Base-by-base conservation (phyloP, 257 asterid genomes). In the Prunella vulgaris region DNA sequence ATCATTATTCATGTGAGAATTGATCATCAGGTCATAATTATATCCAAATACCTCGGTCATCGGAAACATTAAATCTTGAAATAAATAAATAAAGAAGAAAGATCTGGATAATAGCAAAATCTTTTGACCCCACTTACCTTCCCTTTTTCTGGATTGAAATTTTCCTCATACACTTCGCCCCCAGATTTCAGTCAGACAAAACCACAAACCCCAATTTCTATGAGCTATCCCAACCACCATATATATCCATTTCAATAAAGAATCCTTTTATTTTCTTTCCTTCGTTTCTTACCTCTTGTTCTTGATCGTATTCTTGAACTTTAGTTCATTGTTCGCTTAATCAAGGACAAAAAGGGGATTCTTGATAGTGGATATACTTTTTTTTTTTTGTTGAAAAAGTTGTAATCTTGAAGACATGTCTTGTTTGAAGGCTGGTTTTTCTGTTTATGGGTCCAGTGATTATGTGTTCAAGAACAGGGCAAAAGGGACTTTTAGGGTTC, bases 391-490 rank as follows among this genome's bases (percentile, higher is more conserved):
- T 66, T 72, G 59, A 71, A 60, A 59, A 75, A 63, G 67, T 70
- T 77, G 69, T 30, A 52, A 75, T 63, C 81, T 59, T 56, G 73
- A 52, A 79, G 58, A 73, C 18, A 92, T 93, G 98, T 85, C 89
- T 66, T 83, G 82, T 17, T 75, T 90, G 81, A 86, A 79, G 69
- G 62, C 85, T 66, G 84, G 80, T 25, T 79, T 83, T 49, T 78
- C 80, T 61, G 80, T 85, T 32, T 74, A 68, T 76, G 81, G 88
- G 56, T 76, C 88, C 57, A 66, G 44, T 46, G 81, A 77, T 57
- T n/a, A 66, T 74, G 32, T 78, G 48, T 3, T 62, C 59, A 74
- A 73, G 46, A 79, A 75, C 75, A 78, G 78, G 57, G 70, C 66
- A 24, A 80, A 67, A 57, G 81, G 78, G 14, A 64, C 81, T 56